These are phyloP conservation scores for barrel medic (Medicago truncatula) DNA, from an alignment of 306 rosid species.

Conservation along the genomic window DNA sequence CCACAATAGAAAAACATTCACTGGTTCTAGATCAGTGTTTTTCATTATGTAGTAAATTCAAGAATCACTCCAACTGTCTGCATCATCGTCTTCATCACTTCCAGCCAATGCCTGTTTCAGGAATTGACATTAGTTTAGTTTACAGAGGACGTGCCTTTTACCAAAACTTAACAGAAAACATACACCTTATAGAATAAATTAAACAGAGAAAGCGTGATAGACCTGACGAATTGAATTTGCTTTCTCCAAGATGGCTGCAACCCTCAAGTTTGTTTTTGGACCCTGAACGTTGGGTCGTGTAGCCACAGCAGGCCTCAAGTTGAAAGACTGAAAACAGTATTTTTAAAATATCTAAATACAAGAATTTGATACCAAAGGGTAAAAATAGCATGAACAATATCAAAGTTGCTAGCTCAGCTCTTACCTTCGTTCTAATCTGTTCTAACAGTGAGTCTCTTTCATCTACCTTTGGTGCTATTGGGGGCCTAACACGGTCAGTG, in stretches of 20 bases:
- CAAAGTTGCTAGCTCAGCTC: slow-evolving; percentile 44
- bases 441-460: slow-evolving; percentile 83
- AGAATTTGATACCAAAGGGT: slow-evolving; percentile 30
- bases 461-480: slow-evolving; percentile 66
- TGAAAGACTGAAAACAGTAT: slow-evolving; percentile 72
- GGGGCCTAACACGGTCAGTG: slow-evolving; percentile 73
- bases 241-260: slow-evolving; percentile 90
- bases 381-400: slow-evolving; percentile 13
- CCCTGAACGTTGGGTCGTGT: slow-evolving; percentile 73
- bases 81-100: slow-evolving; percentile 88
- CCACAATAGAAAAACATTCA: slow-evolving; percentile 21
- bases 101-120: slow-evolving; percentile 79
- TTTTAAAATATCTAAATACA: slow-evolving; percentile 6
- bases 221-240: slow-evolving; percentile 98
- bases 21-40: slow-evolving; percentile 9
- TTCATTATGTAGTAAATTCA: slow-evolving; percentile 40
- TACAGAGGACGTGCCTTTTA: neutral
- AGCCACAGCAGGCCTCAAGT: slow-evolving; percentile 77
- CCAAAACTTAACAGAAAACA: slow-evolving; percentile 13
- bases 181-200: neutral
- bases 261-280: slow-evolving; percentile 84
- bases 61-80: slow-evolving; percentile 84
- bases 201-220: slow-evolving; percentile 41
- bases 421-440: slow-evolving; percentile 91
- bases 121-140: slow-evolving; percentile 39